phyloP scores from a whole-genome alignment of 495 filamentous ascomycete genomes.

The Hyaloscypha hepaticicola region DNA sequence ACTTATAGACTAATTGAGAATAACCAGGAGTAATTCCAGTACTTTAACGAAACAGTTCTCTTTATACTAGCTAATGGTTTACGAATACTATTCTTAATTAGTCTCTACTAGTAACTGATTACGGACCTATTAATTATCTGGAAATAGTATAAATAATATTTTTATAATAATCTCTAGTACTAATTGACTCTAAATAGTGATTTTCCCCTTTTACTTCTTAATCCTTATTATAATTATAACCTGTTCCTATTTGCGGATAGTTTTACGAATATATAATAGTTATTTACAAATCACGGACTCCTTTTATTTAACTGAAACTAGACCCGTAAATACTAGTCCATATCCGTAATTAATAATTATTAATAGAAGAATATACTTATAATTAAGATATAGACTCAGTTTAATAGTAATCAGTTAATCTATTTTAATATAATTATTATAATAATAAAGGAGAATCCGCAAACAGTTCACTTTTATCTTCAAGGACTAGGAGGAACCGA shows the following conservation, averaged over 20 bases:
- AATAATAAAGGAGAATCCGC: background rate
- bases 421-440: constrained; percentile 4
- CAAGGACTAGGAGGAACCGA: background rate
- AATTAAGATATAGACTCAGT: constrained; percentile 2
- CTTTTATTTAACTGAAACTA: too few species aligned
- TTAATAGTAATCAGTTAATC: background rate
- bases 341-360: background rate
- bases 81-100: constrained; percentile 7
- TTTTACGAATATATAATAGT: too few species aligned
- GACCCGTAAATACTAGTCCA: too few species aligned
- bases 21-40: constrained; percentile 5
- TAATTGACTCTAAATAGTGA: too few species aligned
- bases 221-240: too few species aligned
- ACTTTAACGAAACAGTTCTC: constrained; percentile 9
- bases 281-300: too few species aligned
- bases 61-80: constrained; percentile 6
- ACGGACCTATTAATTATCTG: constrained; percentile 6
- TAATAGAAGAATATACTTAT: background rate
- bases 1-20: constrained; percentile 1
- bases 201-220: too few species aligned
- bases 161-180: too few species aligned
- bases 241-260: too few species aligned
- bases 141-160: too few species aligned
- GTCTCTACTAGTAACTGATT: constrained; percentile 3
- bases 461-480: constrained; percentile 22